A percentile compares a stretch with the other conserved stretches of the same genome.
Evolutionary conservation across 2,329 filamentous ascomycete species (phyloP).

Genomic region (Claviceps purpurea): DNA sequence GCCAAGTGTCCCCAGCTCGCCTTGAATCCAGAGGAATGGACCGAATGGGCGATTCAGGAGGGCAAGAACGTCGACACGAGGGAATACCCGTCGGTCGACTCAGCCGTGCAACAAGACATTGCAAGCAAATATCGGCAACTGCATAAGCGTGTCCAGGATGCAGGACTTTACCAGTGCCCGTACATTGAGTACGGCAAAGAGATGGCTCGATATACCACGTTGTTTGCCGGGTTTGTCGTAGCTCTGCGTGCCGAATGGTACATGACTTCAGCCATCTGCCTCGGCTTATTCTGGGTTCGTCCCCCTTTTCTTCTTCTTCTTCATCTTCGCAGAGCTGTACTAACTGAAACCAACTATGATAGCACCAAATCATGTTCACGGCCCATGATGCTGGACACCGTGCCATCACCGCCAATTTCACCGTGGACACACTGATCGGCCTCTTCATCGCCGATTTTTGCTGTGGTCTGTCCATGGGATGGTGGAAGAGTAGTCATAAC

Average conservation of each 20-base stretch:
- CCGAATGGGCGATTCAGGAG: conserved; percentile 22
- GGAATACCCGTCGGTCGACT: conserved; percentile 40
- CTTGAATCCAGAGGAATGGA: conserved; percentile 15
- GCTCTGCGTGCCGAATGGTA: conserved; percentile 40
- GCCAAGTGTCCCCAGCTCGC: conserved; percentile 1
- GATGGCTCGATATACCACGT: conserved; percentile 34
- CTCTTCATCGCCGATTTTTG: conserved; percentile 52
- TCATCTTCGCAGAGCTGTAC: conserved; percentile 4
- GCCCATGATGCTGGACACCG: conserved; percentile 53
- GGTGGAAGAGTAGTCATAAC: conserved; percentile 59
- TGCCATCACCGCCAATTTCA: conserved; percentile 47
- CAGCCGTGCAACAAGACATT: conserved; percentile 40
- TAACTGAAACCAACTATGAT: conserved; percentile 3
- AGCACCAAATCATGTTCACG: conserved; percentile 57
- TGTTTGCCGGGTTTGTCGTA: conserved; percentile 36
- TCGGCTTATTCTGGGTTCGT: conserved; percentile 49
- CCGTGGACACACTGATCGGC: conserved; percentile 44
- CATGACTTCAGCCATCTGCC: conserved; percentile 39
- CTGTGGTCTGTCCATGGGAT: conserved; percentile 52
- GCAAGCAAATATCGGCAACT: conserved; percentile 40
- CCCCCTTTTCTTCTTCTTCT: not conserved
- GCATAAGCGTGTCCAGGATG: conserved; percentile 38
- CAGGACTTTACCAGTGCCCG: conserved; percentile 44
- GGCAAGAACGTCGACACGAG: conserved; percentile 19
- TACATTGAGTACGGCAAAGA: conserved; percentile 48